Conservation (phyloP, 768 basidiomycete species). For the Trichaptum fuscoviolaceum region DNA sequence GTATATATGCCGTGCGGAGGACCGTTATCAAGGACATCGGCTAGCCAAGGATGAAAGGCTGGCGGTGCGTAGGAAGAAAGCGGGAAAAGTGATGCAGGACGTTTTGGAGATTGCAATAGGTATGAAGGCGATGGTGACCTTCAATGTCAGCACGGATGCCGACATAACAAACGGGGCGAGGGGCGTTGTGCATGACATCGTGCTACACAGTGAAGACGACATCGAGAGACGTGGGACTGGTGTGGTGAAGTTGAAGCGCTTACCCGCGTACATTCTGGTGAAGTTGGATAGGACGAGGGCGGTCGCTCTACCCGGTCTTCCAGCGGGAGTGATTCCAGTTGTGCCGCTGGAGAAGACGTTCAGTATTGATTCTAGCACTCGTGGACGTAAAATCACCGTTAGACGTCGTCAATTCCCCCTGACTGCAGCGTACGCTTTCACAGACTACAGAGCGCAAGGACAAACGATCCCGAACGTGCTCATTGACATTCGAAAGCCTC, state of each 20-base stretch:
- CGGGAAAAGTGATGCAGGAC: constrained; percentile 15
- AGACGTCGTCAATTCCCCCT: constrained; percentile 26
- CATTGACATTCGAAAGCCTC: constrained; percentile 30
- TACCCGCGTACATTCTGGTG: constrained; percentile 28
- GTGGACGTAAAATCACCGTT: constrained; percentile 11
- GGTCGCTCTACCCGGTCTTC: constrained; percentile 21
- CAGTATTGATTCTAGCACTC: constrained; percentile 4
- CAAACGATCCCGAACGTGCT: constrained; percentile 31
- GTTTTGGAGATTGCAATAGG: constrained; percentile 28
- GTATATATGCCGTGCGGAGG: constrained; percentile 22
- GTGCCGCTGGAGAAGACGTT: constrained; percentile 11
- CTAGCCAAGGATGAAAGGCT: constrained; percentile 9
- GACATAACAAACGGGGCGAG: constrained; percentile 37
- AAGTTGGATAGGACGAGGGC: constrained; percentile 19
- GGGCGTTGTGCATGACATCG: constrained; percentile 28
- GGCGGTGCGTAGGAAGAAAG: constrained; percentile 11
- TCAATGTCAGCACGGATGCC: constrained; percentile 31
- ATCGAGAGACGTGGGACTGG: constrained; percentile 7
- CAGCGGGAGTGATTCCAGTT: constrained; percentile 21
- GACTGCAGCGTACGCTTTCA: constrained; percentile 34
- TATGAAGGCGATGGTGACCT: constrained; percentile 32
- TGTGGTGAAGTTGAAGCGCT: constrained; percentile 22
- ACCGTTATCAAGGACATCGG: constrained; percentile 12
- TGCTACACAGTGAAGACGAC: constrained; percentile 28
- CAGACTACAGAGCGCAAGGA: constrained; percentile 36